Base-by-base conservation (phyloP, 495 filamentous ascomycete species). In the Schizothecium vesticola region DNA sequence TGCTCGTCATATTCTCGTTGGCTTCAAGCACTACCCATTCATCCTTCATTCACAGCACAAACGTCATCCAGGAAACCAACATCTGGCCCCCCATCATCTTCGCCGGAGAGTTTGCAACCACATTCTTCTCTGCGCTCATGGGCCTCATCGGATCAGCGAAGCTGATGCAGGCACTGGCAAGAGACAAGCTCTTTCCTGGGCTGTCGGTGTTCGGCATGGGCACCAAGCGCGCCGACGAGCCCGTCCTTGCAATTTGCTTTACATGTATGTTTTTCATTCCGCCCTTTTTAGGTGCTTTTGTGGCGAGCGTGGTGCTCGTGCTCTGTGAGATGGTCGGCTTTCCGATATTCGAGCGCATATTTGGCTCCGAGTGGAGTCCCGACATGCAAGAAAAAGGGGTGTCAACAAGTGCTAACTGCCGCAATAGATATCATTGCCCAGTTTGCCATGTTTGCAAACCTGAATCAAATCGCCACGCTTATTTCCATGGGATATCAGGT, bases 401-500 rank as follows among this genome's bases (percentile, higher is more conserved):
- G 43, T 51, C 43, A 51, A 51, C 19, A 51, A 51, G 19, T n/a
- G 43, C 43, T 51, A n/a, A 51, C 19, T 8, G 19, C 16, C 8
- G 19, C 16, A 6, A 33, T 2, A 51, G 43, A 88, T 69, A 67
- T 90, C 13, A 85, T 92, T 36, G 87, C 92, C 1, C 92, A 96
- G 74, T 64, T 93, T 25, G 92, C 91, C 4, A 91, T 96, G 81
- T 84, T 96, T 43, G 90, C 89, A 65, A 89, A 95, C 73, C 86
- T 96, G 72, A 96, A 96, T 78, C 89, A 91, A 66, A 95, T 96
- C 67, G 92, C 92, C 16, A 92, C 91, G 1, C 90, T 94, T 65
- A 89, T 93, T 59, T 93, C 92, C 6, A 96, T 94, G 91, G 90
- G 91, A 19, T 96, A 94, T 70, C 85, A 93, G 69, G 90, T 92